Base-by-base conservation (phyloP, 345 rosid species). In the Brassica rapa region DNA sequence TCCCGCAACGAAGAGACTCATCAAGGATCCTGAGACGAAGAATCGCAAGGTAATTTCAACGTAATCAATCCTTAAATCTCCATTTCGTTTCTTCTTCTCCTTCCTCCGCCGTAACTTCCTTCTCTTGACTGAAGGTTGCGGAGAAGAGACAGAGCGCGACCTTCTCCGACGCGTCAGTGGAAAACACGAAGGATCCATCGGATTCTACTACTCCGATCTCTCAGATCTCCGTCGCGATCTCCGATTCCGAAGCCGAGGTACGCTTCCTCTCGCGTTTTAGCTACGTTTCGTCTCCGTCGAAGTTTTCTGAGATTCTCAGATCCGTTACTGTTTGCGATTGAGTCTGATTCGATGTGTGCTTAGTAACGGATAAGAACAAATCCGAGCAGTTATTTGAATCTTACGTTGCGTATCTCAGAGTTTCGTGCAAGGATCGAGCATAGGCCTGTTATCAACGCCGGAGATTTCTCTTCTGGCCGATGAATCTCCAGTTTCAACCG, bases 161-260 rank as follows among this genome's bases (percentile, higher is more conserved):
- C 0, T 75, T 74, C 37, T 80, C 83, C 32, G 83, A 80, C 0
- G 25, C 46, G 2, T 80, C 80, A n/a, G 24, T 75, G 59, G 80
- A 75, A 15, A 46, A 12, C 76, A 24, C 46, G 57, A 80, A 75
- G 49, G 76, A 80, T 80, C 21, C 57, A 1, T 1, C 6, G 39
- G 79, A 80, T 69, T 55, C 5, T 16, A 35, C 79, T 74, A 35
- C 79, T 74, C 71, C 66, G 71, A 75, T 69, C 62, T 62, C 78
- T 62, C 59, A 25, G 51, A 7, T 69, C 37, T 80, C 79, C 15
- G 67, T 56, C 12, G 53, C 16, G 5, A 63, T 80, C 12, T 80
- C 83, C 30, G 83, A 80, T 43, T 80, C 79, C 68, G 80, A 80
- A 10, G 83, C 76, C 10, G 76, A 80, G 80, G 83, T 80, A 70